A percentile compares a stretch with the other conserved stretches of the same genome.
Conservation (phyloP, 441 rosid genomes). For the Francoa sonchifolia region DNA sequence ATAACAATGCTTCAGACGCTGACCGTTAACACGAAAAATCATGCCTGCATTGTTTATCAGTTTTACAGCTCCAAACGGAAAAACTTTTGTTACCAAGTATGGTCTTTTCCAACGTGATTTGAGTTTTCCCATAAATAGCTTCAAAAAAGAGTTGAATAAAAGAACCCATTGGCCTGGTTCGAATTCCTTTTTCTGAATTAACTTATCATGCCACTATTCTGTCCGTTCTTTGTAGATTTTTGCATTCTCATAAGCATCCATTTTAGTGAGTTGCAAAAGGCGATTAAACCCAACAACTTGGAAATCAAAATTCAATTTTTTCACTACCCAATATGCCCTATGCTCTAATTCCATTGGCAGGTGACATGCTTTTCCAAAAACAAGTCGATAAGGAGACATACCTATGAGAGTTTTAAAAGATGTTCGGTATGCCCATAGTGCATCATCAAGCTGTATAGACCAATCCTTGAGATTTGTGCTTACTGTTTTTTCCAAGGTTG, state of each 20-base stretch:
- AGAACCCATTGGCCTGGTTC: not conserved
- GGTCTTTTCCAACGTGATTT: not conserved
- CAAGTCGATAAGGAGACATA: not conserved
- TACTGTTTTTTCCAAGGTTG: not conserved
- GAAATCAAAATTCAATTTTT: not conserved
- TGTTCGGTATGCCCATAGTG: conserved; percentile 2
- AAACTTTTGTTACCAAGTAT: not conserved
- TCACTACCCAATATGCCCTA: not conserved
- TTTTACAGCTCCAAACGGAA: not conserved
- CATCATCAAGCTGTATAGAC: not conserved
- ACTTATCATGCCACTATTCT: not conserved
- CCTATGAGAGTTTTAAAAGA: not conserved
- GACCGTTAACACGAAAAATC: no score
- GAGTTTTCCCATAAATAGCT: not conserved
- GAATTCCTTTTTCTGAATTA: not conserved
- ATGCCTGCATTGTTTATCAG: no score
- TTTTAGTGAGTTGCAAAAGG: not conserved
- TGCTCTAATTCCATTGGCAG: not conserved
- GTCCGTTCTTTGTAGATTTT: not conserved
- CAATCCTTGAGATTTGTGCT: not conserved
- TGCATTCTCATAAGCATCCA: not conserved
- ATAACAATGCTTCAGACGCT: no score
- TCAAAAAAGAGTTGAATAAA: not conserved
- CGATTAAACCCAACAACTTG: not conserved
- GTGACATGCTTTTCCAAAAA: not conserved